phyloP scores from a whole-genome alignment of 805 yeast species.

The Soucietia sequanensis region DNA sequence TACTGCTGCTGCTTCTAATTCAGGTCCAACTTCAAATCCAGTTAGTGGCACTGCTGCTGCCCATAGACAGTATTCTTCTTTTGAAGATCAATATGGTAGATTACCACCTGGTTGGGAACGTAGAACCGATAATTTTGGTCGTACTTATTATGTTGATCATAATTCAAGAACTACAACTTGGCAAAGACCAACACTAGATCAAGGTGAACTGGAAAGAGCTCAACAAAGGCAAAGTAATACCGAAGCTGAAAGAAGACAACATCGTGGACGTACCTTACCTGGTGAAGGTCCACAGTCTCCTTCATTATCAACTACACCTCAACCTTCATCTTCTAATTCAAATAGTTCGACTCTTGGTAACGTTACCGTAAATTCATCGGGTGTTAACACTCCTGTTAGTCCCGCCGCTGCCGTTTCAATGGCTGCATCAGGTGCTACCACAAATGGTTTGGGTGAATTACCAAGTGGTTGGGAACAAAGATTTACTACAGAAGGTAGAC shows the following conservation, averaged over 20 bases:
- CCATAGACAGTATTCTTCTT: constrained; percentile 77
- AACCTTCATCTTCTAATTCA: constrained; percentile 14
- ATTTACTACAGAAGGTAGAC: constrained; percentile 96
- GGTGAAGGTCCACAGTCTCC: constrained; percentile 47
- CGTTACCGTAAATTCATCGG: constrained; percentile 45
- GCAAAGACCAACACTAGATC: constrained; percentile 90
- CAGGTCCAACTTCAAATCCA: constrained; percentile 7
- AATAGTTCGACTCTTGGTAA: constrained; percentile 37
- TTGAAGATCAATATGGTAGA: constrained; percentile 95
- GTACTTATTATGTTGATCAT: constrained; percentile 98
- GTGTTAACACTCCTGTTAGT: constrained; percentile 51
- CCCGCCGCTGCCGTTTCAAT: constrained; percentile 67
- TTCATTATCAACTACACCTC: constrained; percentile 30
- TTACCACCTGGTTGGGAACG: constrained; percentile 99
- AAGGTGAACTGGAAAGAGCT: constrained; percentile 67
- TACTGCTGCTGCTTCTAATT: constrained; percentile 9
- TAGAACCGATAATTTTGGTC: constrained; percentile 94
- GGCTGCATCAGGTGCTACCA: constrained; percentile 83
- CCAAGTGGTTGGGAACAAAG: constrained; percentile 99
- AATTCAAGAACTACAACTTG: constrained; percentile 98
- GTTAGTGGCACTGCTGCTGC: constrained; percentile 12
- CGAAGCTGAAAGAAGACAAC: constrained; percentile 88
- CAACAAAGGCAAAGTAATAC: constrained; percentile 66
- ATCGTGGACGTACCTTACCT: constrained; percentile 86
- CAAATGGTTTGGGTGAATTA: constrained; percentile 93